Conservation (phyloP, 192 early-diverging fungal genomes). For the Umbelopsis isabellina region DNA sequence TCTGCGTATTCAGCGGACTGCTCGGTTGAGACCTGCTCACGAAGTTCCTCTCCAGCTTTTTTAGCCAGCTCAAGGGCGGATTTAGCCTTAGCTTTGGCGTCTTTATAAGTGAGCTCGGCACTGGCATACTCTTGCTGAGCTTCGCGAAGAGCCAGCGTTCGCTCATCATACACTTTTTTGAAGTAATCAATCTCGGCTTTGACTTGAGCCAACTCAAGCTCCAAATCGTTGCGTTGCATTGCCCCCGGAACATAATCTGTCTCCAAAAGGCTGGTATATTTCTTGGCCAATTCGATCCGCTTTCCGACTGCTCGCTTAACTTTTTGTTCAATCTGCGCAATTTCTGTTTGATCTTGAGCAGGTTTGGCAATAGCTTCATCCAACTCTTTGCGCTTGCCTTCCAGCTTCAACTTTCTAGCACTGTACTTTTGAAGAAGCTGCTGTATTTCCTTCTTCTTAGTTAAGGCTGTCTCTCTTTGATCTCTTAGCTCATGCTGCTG, state of each 20-base stretch:
- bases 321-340: conserved; percentile 1
- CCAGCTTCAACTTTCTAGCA: neutral
- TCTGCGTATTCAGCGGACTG: conserved; percentile 9
- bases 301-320: neutral
- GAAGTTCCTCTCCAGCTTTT: conserved; percentile 50
- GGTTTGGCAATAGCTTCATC: conserved; percentile 12
- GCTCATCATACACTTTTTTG: neutral
- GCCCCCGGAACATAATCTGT: neutral
- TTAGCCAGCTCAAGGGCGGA: conserved; percentile 56
- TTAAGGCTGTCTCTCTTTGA: neutral
- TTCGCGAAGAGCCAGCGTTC: conserved; percentile 29
- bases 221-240: neutral
- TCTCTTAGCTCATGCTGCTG: neutral
- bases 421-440: conserved; percentile 4
- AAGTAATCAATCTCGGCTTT: neutral
- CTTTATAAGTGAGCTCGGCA: conserved; percentile 46
- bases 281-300: neutral
- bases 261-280: neutral
- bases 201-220: neutral
- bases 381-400: neutral
- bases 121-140: conserved; percentile 15
- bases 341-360: neutral
- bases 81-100: conserved; percentile 49
- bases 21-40: conserved; percentile 6
- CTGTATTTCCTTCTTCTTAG: conserved; percentile 1